Base-by-base conservation (phyloP, 768 basidiomycete genomes). In the Trichaptum fuscoviolaceum region DNA sequence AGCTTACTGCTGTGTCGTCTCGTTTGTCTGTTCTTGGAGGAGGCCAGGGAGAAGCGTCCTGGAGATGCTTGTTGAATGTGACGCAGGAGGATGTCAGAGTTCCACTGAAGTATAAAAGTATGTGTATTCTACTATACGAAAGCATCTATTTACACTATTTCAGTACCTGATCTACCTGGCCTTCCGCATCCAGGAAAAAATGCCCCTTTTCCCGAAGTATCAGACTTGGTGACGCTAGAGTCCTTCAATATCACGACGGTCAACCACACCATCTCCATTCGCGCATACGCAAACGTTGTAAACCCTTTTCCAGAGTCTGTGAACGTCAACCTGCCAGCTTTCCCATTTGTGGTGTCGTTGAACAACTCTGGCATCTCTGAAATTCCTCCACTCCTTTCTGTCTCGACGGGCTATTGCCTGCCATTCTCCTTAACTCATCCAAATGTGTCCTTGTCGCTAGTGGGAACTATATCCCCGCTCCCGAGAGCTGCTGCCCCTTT, bases 81-180 rank as follows among this genome's bases (percentile, higher is more conserved):
- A 73, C 78, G 26, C 77, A 87, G 26, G 72, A 76, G 8, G 72
- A 88, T 60, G 72, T 91, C 25, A 75, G 76, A 52, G 81, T 81
- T 2, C 74, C 74, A 17, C 69, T 92, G 27, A 81, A 76, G 52
- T 66, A 90, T 64, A 82, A 83, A 64, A 79, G 91, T 91, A 71
- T 35, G 88, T 80, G 24, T 4, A 35, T 62, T 64, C 36, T 12
- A 27, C 42, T 63, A 52, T 60, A 58, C 64, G n/a, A 18, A 58
- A 26, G 35, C 35, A 23, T 36, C 61, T 66, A 61, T 35, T 63
- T 42, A 68, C 65, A 17, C 67, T 42, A 61, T 70, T 10, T 69
- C 15, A 92, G 90, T 91, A 27, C 89, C 88, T 8, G 73, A 78
- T 8, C 70, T 92, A 8, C 88, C 90, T 58, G 89, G 88, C 4